Percentiles rank a stretch among this genome's conserved stretches.
Conservation (phyloP, 75 land plant species). For the Adiantum capillusveneris region DNA sequence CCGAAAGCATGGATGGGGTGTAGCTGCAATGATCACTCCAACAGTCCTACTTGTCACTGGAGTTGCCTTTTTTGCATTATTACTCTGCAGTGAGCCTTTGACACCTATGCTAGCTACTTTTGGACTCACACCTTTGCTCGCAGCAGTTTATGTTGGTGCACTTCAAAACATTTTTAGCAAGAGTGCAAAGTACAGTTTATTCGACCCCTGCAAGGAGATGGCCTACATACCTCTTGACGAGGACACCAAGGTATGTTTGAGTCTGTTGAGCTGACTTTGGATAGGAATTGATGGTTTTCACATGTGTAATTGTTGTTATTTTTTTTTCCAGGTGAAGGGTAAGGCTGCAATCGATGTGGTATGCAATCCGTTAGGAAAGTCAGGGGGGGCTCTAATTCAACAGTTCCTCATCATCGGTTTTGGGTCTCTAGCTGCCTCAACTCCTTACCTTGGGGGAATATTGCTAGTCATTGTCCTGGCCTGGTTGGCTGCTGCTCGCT, state of each 20-base stretch:
- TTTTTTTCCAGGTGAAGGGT: conserved; percentile 39
- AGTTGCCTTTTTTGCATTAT: conserved; percentile 39
- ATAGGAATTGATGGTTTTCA: background rate
- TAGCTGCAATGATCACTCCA: conserved; percentile 45
- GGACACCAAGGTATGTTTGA: conserved; percentile 36
- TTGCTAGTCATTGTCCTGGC: conserved; percentile 40
- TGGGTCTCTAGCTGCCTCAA: conserved; percentile 32
- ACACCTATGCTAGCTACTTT: conserved; percentile 31
- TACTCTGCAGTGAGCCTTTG: conserved; percentile 34
- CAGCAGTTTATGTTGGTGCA: conserved; percentile 51
- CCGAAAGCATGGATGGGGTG: conserved; percentile 54
- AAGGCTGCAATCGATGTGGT: conserved; percentile 55
- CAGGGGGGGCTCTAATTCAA: conserved; percentile 53
- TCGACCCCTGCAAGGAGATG: conserved; percentile 54
- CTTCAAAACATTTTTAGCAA: conserved; percentile 49
- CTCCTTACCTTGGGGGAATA: conserved; percentile 37
- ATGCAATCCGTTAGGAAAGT: conserved; percentile 51
- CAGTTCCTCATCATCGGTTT: conserved; percentile 37
- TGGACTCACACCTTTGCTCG: conserved; percentile 43
- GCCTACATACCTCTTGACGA: conserved; percentile 50
- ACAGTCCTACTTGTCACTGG: conserved; percentile 43
- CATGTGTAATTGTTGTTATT: too few relatives aligned
- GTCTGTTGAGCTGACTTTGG: too few relatives aligned
- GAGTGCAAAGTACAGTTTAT: conserved; percentile 45
- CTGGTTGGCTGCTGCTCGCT: conserved; percentile 48